Evolutionary conservation across 306 rosid species (phyloP).

Genomic region (Echinosophora koreensis): DNA sequence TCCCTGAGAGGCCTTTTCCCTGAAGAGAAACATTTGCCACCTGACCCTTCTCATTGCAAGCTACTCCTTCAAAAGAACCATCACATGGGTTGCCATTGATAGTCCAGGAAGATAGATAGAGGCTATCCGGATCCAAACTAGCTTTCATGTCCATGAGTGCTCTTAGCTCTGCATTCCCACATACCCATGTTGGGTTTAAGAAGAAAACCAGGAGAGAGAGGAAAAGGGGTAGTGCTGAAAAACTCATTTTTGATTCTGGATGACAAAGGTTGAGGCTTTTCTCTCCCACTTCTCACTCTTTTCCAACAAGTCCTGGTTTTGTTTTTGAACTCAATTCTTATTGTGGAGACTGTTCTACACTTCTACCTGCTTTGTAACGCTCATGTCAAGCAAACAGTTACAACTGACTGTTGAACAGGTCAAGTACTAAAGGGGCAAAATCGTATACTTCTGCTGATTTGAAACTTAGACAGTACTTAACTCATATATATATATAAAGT

Average conservation of each 20-base stretch:
- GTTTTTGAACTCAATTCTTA: slow-evolving; percentile 25
- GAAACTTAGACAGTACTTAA: too few species aligned
- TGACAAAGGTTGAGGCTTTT: slow-evolving; percentile 12
- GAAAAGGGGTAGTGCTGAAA: slow-evolving; percentile 38
- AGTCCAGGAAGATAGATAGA: slow-evolving; percentile 69
- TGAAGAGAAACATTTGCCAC: slow-evolving; percentile 76
- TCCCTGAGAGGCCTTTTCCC: slow-evolving; percentile 77
- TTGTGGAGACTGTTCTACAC: not conserved
- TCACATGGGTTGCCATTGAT: slow-evolving; percentile 63
- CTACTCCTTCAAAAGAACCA: slow-evolving; percentile 70
- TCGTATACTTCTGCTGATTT: too few species aligned
- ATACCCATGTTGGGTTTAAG: slow-evolving; percentile 49
- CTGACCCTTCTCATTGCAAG: slow-evolving; percentile 71
- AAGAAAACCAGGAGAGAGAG: slow-evolving; percentile 51
- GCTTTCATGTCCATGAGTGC: slow-evolving; percentile 71
- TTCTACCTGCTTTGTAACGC: slow-evolving; percentile 26
- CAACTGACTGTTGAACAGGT: too few species aligned
- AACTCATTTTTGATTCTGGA: slow-evolving; percentile 52
- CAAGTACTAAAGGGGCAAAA: too few species aligned
- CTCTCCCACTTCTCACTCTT: not conserved
- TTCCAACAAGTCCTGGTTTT: slow-evolving; percentile 28
- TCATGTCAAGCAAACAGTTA: not conserved
- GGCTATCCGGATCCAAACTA: slow-evolving; percentile 66
- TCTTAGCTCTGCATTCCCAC: slow-evolving; percentile 63
- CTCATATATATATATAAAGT: too few species aligned